phyloP scores from a whole-genome alignment of 768 basidiomycete genomes.

The Xanthoconium stramineum region DNA sequence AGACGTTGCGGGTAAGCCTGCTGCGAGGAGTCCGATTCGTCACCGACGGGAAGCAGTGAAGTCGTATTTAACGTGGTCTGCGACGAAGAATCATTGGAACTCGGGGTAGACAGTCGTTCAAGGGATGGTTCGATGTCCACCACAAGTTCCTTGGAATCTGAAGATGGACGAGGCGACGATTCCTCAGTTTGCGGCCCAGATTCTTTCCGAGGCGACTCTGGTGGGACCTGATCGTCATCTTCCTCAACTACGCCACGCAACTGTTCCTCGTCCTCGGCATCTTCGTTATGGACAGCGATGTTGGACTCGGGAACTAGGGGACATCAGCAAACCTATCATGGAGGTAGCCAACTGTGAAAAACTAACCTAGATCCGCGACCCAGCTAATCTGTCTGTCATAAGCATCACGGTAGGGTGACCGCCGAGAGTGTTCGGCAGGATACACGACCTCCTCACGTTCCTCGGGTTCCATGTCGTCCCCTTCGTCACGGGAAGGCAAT shows the following conservation, averaged over 20 bases:
- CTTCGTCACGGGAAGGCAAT: constrained; percentile 50
- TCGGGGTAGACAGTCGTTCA: constrained; percentile 42
- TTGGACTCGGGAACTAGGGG: constrained; percentile 55
- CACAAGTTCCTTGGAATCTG: constrained; percentile 57
- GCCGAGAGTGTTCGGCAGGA: constrained; percentile 52
- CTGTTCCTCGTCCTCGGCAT: constrained; percentile 44
- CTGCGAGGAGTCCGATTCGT: constrained; percentile 52
- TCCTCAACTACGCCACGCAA: constrained; percentile 34
- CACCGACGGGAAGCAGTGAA: constrained; percentile 38
- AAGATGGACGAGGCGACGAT: constrained; percentile 53
- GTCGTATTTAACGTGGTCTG: constrained; percentile 43
- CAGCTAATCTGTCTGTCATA: constrained; percentile 67
- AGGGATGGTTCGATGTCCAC: constrained; percentile 63
- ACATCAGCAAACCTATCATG: constrained; percentile 9
- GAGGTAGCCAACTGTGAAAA: constrained; percentile 1
- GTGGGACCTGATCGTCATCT: constrained; percentile 52
- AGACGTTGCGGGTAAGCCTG: constrained; percentile 54
- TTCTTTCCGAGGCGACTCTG: constrained; percentile 47
- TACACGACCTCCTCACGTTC: constrained; percentile 58
- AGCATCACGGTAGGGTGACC: constrained; percentile 48
- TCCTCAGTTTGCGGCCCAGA: constrained; percentile 48
- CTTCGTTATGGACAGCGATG: constrained; percentile 57
- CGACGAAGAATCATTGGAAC: constrained; percentile 50
- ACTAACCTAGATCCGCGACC: constrained; percentile 69
- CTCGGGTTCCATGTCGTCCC: constrained; percentile 42